Base-by-base conservation (phyloP, 495 filamentous ascomycete species). In the Podospora anserina region DNA sequence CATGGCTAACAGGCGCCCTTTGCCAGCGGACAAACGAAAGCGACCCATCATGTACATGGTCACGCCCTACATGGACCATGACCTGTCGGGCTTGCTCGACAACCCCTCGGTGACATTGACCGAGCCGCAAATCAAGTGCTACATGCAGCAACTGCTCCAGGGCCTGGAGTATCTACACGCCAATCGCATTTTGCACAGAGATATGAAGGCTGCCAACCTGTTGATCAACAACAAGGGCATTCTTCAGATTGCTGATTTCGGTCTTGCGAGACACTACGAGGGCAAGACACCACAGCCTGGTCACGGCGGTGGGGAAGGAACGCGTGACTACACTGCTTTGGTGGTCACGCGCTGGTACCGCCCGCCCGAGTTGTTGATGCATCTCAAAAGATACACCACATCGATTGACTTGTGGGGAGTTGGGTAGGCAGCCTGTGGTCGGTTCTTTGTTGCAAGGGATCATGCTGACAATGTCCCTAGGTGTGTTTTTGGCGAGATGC, bases 371-470 rank as follows among this genome's bases (percentile, higher is more conserved):
- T 84, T 99, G 9, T 83, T 99, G 26, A 83, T 99, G 49, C 89
- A 92, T 61, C 84, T 98, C 13, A 89, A 90, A 69, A 85, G 84
- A 66, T 99, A 99, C 76, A 99, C 95, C 39, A 91, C 95, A 26
- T 93, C 95, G 3, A 97, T 99, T 76, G 95, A 99, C 79, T 86
- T 98, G 84, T 99, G 95, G 95, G 95, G 95, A 75, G 94, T 96
- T 72, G 94, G 94, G 90, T 94, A 84, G 82, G 60, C n/a, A 23
- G 67, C 53, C 26, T 65, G 65, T 56, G 2, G 11, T 4, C n/a
- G 0, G 61, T 16, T 20, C 61, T 58, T 4, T n/a, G 15, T 34
- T 30, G 6, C 16, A 26, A 28, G 39, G 28, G 54, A 53, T 30
- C 63, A 34, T 16, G 65, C 77, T 81, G 72, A 82, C 76, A 74